Percentiles rank a stretch among this genome's conserved stretches.
Conservation (phyloP, 116 monocot species). For the Zostera marina region DNA sequence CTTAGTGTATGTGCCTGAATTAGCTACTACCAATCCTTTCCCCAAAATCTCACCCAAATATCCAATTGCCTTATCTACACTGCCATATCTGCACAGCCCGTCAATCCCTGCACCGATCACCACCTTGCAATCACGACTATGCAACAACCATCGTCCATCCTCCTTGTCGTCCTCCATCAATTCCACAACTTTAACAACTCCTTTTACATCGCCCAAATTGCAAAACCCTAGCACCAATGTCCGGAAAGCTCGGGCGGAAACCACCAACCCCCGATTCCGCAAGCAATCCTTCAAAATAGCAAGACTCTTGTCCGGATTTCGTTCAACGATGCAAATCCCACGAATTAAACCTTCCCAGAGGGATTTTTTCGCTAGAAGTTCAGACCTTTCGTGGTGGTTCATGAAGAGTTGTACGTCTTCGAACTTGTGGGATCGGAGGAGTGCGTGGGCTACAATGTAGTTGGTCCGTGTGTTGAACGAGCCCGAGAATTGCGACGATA, state of each 20-base stretch:
- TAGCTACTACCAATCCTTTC: conserved; percentile 18
- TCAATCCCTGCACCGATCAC: conserved; percentile 34
- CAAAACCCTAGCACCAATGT: conserved; percentile 25
- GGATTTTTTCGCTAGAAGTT: conserved; percentile 10
- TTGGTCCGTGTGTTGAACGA: conserved; percentile 18
- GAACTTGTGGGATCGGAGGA: conserved; percentile 24
- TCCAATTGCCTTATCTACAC: conserved; percentile 57
- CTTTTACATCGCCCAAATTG: conserved; percentile 23
- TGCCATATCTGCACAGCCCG: conserved; percentile 48
- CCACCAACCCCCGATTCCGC: conserved; percentile 14
- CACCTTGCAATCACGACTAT: conserved; percentile 36
- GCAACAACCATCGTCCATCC: conserved; percentile 22
- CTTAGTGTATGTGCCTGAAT: conserved; percentile 38
- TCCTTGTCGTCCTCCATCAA: conserved; percentile 20
- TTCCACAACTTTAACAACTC: conserved; percentile 48
- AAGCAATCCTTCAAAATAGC: conserved; percentile 30
- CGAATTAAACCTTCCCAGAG: conserved; percentile 37
- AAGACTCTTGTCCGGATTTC: conserved; percentile 36
- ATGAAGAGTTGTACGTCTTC: conserved; percentile 26
- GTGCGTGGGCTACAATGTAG: conserved; percentile 23
- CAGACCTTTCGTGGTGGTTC: conserved; percentile 4
- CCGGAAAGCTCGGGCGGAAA: conserved; percentile 23
- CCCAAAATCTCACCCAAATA: conserved; percentile 29
- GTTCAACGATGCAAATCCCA: conserved; percentile 21
- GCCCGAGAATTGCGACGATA: conserved; percentile 36